Conservation (phyloP, 495 filamentous ascomycete species). For the Xanthoparmelia taractica region DNA sequence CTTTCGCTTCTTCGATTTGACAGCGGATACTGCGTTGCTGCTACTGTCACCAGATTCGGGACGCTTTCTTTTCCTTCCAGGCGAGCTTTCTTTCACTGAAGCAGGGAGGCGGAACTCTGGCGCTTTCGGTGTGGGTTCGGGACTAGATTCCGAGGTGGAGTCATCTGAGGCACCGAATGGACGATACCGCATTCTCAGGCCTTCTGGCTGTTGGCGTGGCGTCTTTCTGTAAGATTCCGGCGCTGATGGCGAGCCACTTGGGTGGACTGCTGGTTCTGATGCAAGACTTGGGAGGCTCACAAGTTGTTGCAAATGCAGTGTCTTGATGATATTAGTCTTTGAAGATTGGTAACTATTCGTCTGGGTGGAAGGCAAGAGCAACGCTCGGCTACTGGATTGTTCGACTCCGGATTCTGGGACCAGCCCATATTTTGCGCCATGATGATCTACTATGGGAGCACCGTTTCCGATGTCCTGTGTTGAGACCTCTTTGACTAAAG, state of each 20-base stretch:
- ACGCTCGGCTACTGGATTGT: background rate
- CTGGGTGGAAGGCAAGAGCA: slow-evolving; percentile 20
- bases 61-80: slow-evolving; percentile 7
- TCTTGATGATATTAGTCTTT: slow-evolving; percentile 10
- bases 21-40: background rate
- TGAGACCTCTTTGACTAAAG: slow-evolving; percentile 35
- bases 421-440: slow-evolving; percentile 35
- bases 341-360: slow-evolving; percentile 15
- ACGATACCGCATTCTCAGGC: slow-evolving; percentile 26
- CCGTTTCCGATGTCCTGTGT: slow-evolving; percentile 30
- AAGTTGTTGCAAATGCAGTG: slow-evolving; percentile 24
- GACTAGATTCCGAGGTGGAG: background rate
- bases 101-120: slow-evolving; percentile 7
- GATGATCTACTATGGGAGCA: slow-evolving; percentile 31
- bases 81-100: slow-evolving; percentile 1
- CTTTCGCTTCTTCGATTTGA: slow-evolving; percentile 12
- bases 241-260: slow-evolving; percentile 1
- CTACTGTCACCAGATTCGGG: background rate
- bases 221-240: slow-evolving; percentile 11
- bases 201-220: slow-evolving; percentile 22
- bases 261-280: background rate
- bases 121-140: background rate
- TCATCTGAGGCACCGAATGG: slow-evolving; percentile 22
- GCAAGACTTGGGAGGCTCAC: slow-evolving; percentile 15
- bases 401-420: slow-evolving; percentile 2